These are phyloP conservation scores for Berkeleyomyces rouxiae DNA, from an alignment of 2,329 filamentous ascomycete genomes.

Conservation along the genomic window DNA sequence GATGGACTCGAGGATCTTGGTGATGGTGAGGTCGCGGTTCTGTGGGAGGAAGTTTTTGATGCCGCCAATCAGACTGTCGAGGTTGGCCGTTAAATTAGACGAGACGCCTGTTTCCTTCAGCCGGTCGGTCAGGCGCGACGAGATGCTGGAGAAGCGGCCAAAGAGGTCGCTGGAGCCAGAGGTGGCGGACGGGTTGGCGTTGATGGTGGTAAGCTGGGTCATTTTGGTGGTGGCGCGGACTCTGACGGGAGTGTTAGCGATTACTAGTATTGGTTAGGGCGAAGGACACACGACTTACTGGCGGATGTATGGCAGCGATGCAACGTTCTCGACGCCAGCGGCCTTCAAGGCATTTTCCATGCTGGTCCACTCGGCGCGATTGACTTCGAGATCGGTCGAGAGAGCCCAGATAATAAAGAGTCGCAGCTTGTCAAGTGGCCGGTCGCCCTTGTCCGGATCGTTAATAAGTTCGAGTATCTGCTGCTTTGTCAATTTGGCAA, in stretches of 20 bases:
- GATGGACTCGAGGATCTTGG: slow-evolving; percentile 93
- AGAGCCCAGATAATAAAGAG: slow-evolving; percentile 96
- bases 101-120: slow-evolving; percentile 81
- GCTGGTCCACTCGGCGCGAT: slow-evolving; percentile 62
- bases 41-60: slow-evolving; percentile 97
- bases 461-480: slow-evolving; percentile 80
- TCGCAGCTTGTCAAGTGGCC: slow-evolving; percentile 76
- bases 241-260: slow-evolving; percentile 24
- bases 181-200: slow-evolving; percentile 36
- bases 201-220: slow-evolving; percentile 91
- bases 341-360: slow-evolving; percentile 71
- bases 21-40: slow-evolving; percentile 88
- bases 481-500: slow-evolving; percentile 76
- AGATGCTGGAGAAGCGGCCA: slow-evolving; percentile 81
- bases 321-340: slow-evolving; percentile 53
- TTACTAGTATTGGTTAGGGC: slow-evolving; percentile 2
- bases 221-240: slow-evolving; percentile 91
- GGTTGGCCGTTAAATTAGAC: slow-evolving; percentile 52
- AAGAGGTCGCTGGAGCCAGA: slow-evolving; percentile 61
- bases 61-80: slow-evolving; percentile 84
- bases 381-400: slow-evolving; percentile 80
- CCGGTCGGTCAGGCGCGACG: slow-evolving; percentile 78
- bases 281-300: slow-evolving; percentile 37
- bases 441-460: slow-evolving; percentile 62
- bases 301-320: slow-evolving; percentile 69